Evolutionary conservation across 352 stramenopile genomes (phyloP), one percentile per base, ranked within the genome.

Genomic region (Globisporangium middletonii): DNA sequence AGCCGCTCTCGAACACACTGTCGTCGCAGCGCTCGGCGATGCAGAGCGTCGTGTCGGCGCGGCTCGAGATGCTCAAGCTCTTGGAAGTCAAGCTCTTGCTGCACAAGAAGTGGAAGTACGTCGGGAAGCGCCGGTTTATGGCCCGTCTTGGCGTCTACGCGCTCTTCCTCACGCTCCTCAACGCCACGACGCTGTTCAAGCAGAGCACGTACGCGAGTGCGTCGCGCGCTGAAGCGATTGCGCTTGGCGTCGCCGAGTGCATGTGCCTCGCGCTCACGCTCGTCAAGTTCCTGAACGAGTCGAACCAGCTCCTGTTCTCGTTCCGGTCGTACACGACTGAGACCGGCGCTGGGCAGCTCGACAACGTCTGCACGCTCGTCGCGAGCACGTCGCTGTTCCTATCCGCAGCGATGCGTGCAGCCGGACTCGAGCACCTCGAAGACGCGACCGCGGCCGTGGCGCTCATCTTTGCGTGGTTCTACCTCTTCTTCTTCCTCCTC

Each of bases 101-200:
- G 16, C 54, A 68, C 38, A 86, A 84, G 48, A 88, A 88, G 35
- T 88, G 73, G 77, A 81, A 88, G 33, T 88, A 82, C 49, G 71
- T 84, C 23, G 77, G 77, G 15, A 73, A 69, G 46, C 41, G 63
- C 3, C 65, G 75, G 3, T 85, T 86, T 43, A 65, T 77, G n/a
- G 51, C 47, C 15, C 68, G 75, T 7, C 57, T 86, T 1, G 57
- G 49, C 16, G 50, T 68, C 15, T 83, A 86, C 54, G 38, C 41
- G 1, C 4, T 81, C 0, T 86, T 79, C 27, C 57, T 81, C 15
- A 4, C 62, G 9, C 38, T 79, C 49, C 72, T 88, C 28, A 86
- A 81, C 48, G 48, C 50, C 23, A 73, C 64, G 3, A 88, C 73
- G 8, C 59, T 88, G 5, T 75, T 76, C 54, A 64, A 64, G 23